phyloP scores from a whole-genome alignment of 345 rosid species.

The Triadica sebifera region DNA sequence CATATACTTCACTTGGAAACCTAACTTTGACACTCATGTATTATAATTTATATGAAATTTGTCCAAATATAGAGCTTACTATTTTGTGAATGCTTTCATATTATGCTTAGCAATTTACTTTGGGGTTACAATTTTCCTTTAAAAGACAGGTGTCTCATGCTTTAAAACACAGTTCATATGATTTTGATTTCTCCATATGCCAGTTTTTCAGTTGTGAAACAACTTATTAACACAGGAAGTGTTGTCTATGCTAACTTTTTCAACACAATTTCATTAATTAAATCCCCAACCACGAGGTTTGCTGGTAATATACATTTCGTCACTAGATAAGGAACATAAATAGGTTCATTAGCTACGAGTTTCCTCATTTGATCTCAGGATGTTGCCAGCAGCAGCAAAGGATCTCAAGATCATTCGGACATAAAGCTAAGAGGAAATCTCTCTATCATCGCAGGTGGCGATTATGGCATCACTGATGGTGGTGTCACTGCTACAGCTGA shows the following conservation, averaged over 20 bases:
- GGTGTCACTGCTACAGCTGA: constrained; percentile 40
- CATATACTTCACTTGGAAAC: background rate
- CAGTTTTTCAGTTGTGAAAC: background rate
- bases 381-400: background rate
- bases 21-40: background rate
- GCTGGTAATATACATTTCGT: background rate
- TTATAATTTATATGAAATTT: background rate
- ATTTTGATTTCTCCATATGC: background rate
- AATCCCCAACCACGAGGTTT: background rate
- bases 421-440: constrained; percentile 25
- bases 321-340: background rate
- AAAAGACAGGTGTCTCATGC: background rate
- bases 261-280: background rate
- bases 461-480: constrained; percentile 47
- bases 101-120: background rate
- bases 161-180: no score
- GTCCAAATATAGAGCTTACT: background rate
- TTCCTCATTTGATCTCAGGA: constrained; percentile 1
- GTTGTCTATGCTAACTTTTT: background rate
- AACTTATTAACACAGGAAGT: background rate
- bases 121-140: background rate
- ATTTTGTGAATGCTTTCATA: background rate
- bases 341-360: background rate
- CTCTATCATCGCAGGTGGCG: constrained; percentile 26
- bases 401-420: constrained; percentile 1